Base-by-base conservation (phyloP, 1,284 basidiomycete genomes). In the Rhizoctonia solani region DNA sequence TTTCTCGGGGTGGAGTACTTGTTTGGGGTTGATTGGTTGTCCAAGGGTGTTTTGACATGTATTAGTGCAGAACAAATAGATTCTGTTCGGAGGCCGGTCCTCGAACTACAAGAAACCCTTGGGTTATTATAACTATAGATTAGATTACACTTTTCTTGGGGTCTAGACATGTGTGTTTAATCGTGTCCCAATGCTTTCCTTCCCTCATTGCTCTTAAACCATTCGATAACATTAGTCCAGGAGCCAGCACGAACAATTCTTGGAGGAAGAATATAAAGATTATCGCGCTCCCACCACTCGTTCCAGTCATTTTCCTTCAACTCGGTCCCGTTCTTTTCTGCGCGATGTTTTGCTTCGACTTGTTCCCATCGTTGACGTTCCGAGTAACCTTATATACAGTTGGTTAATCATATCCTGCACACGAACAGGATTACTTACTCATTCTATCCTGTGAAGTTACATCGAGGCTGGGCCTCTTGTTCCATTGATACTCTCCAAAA, bases 401-500 rank as follows among this genome's bases (percentile, higher is more conserved):
- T 25, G 32, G 41, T 21, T 21, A 11, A 3, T 5, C 5, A 37
- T 25, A 19, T 9, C 46, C 16, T 14, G 42, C 6, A 29, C 21
- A 29, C 21, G 16, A 47, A 47, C 23, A 29, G 25, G 19, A n/a
- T n/a, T n/a, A 27, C 58, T 32, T 11, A 65, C 67, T 58, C 59
- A 70, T 68, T 14, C 30, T 59, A 23, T 69, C 68, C 42, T 69
- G 66, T 29, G 50, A 29, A n/a, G 29, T 54, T 2, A 56, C 25
- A 9, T 67, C 39, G 5, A 30, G 41, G 9, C 54, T 61, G n/a
- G 39, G 39, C 25, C 70, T 54, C 34, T 68, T 55, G 39, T 69
- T 71, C 70, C 70, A 71, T 44, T 69, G 50, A 54, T 69, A 69
- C 3, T 69, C 54, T 8, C 70, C 70, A 42, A 71, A 71, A 19